phyloP scores from a whole-genome alignment of 257 asterid species.

The Jasminum sambac region DNA sequence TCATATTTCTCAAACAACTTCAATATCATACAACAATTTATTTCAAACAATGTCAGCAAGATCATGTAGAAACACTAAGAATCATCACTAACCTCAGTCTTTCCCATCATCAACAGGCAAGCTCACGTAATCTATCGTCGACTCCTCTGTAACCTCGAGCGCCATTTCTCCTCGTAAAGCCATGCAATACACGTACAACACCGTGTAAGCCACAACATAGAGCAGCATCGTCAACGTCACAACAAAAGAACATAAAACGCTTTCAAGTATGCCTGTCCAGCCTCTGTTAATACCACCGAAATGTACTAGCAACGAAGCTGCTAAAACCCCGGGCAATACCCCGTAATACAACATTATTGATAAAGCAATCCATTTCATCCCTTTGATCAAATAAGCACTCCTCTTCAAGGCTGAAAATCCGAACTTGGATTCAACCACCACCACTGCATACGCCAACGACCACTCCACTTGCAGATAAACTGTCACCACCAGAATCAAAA shows the following conservation, averaged over 20 bases:
- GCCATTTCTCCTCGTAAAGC: slow-evolving; percentile 83
- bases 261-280: neutral
- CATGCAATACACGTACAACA: slow-evolving; percentile 60
- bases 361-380: slow-evolving; percentile 14
- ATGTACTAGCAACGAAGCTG: neutral
- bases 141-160: slow-evolving; percentile 81
- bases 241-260: neutral
- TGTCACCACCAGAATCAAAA: neutral
- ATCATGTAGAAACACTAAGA: neutral
- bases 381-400: slow-evolving; percentile 20
- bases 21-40: no score
- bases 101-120: slow-evolving; percentile 81
- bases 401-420: slow-evolving; percentile 20
- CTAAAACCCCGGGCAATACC: neutral
- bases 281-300: no score
- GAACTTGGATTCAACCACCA: slow-evolving; percentile 9
- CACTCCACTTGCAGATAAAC: slow-evolving; percentile 13
- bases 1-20: no score
- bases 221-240: slow-evolving; percentile 42
- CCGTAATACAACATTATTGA: neutral
- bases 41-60: neutral
- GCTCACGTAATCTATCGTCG: slow-evolving; percentile 68
- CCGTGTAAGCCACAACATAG: slow-evolving; percentile 36
- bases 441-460: slow-evolving; percentile 20
- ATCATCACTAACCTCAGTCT: slow-evolving; percentile 22